These are phyloP conservation scores for Tetradesmus lagerheimii DNA, from an alignment of 139 green algal species.

Conservation along the genomic window DNA sequence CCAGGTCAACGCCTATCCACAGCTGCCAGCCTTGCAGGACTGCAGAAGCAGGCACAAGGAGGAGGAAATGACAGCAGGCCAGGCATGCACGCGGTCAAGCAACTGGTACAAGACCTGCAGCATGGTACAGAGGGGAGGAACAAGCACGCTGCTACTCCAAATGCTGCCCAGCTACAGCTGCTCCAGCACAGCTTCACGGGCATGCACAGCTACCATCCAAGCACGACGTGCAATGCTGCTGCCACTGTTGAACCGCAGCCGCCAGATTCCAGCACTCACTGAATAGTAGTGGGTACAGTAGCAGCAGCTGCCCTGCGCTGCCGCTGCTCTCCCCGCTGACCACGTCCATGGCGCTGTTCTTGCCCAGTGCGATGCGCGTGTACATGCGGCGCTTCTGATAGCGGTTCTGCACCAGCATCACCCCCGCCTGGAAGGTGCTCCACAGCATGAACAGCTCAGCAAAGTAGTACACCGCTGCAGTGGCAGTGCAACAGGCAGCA, in stretches of 20 bases:
- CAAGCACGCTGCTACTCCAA: not conserved
- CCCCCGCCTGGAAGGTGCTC: slow-evolving; percentile 60
- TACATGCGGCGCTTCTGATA: slow-evolving; percentile 96
- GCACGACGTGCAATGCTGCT: not conserved
- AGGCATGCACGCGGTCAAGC: not conserved
- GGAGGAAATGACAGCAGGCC: not conserved
- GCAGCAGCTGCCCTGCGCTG: slow-evolving; percentile 79
- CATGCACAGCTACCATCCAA: not conserved
- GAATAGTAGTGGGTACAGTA: slow-evolving; percentile 94
- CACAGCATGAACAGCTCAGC: slow-evolving; percentile 69
- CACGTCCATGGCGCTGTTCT: slow-evolving; percentile 92
- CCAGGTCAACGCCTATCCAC: slow-evolving; percentile 78
- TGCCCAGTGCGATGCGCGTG: slow-evolving; percentile 94
- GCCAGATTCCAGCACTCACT: slow-evolving; percentile 36
- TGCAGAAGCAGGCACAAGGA: slow-evolving; percentile 33
- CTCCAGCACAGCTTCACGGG: not conserved
- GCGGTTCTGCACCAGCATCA: slow-evolving; percentile 78
- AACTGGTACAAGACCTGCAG: not conserved
- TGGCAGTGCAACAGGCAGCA: not conserved
- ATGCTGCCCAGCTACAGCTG: not conserved
- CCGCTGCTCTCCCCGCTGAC: slow-evolving; percentile 85
- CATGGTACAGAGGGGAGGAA: not conserved
- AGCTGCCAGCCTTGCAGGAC: slow-evolving; percentile 75
- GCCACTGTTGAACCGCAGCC: not conserved
- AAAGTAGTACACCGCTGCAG: slow-evolving; percentile 70